A percentile compares a stretch with the other conserved stretches of the same genome.
Conservation (phyloP, 2,329 filamentous ascomycete species). For the Cytospora piceicola region DNA sequence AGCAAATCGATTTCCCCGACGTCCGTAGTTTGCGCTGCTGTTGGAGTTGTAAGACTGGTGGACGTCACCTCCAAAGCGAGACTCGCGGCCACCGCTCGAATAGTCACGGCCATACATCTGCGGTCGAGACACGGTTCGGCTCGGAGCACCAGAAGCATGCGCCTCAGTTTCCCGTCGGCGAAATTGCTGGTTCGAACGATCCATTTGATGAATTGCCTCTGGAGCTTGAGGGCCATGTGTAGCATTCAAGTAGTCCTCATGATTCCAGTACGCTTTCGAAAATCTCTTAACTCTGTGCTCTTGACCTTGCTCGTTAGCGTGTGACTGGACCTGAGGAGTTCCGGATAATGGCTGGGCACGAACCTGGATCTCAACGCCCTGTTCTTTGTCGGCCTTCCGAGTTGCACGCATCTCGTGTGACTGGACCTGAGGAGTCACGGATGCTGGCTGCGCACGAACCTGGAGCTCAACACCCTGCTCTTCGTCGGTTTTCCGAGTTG, state of each 20-base stretch:
- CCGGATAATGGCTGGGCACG: not conserved
- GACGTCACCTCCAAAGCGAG: not conserved
- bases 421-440: not conserved
- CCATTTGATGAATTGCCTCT: too few relatives aligned
- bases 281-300: not conserved
- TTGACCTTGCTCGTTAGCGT: not conserved
- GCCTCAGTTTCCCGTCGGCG: too few relatives aligned
- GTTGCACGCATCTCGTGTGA: not conserved
- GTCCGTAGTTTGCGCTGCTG: constrained; percentile 1
- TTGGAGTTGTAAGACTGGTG: not conserved
- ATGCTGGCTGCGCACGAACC: not conserved
- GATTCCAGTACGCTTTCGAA: too few relatives aligned
- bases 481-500: not conserved
- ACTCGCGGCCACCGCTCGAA: not conserved
- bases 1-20: constrained; percentile 4
- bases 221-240: too few relatives aligned
- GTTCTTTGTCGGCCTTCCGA: not conserved
- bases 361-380: not conserved
- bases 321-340: not conserved
- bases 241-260: too few relatives aligned
- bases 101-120: not conserved
- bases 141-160: not conserved
- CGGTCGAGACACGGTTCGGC: not conserved
- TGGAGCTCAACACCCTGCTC: not conserved
- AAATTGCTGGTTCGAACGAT: too few relatives aligned